phyloP scores from a whole-genome alignment of 768 basidiomycete genomes.

The Agaricus subrufescens region DNA sequence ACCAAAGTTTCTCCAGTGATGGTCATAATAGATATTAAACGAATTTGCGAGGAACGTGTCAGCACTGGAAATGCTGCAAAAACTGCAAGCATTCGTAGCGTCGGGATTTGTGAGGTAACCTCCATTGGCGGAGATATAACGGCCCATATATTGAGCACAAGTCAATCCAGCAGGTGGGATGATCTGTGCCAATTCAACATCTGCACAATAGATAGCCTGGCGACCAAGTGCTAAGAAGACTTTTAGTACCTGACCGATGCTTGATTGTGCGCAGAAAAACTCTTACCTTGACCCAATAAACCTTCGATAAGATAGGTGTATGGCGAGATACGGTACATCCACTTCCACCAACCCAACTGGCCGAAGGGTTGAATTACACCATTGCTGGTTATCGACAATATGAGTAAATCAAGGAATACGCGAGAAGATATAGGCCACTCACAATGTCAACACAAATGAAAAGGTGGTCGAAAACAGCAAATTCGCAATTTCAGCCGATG shows the following conservation, averaged over 20 bases:
- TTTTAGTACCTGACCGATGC: not conserved
- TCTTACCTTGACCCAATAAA: constrained; percentile 40
- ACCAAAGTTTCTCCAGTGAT: constrained; percentile 53
- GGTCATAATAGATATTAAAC: constrained; percentile 54
- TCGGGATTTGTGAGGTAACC: constrained; percentile 55
- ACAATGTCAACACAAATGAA: constrained; percentile 60
- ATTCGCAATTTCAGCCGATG: constrained; percentile 54
- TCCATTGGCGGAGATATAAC: constrained; percentile 44
- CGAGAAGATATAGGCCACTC: constrained; percentile 15
- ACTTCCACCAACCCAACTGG: constrained; percentile 59
- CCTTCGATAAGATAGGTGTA: constrained; percentile 50
- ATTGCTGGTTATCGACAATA: constrained; percentile 30
- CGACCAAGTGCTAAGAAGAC: constrained; percentile 32
- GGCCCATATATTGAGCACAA: constrained; percentile 47
- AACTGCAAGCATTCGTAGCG: constrained; percentile 49
- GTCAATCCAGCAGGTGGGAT: constrained; percentile 48
- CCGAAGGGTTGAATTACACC: constrained; percentile 63
- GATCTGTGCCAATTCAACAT: constrained; percentile 47
- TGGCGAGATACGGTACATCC: constrained; percentile 45
- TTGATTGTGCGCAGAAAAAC: not conserved
- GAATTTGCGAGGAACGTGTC: constrained; percentile 47
- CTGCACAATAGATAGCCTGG: constrained; percentile 41
- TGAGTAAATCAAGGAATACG: not conserved
- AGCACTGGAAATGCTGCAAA: constrained; percentile 55
- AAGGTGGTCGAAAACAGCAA: constrained; percentile 55